Evolutionary conservation across 768 basidiomycete species (phyloP), one percentile per base, ranked within the genome.

Genomic region (Amanita pallidorosea): DNA sequence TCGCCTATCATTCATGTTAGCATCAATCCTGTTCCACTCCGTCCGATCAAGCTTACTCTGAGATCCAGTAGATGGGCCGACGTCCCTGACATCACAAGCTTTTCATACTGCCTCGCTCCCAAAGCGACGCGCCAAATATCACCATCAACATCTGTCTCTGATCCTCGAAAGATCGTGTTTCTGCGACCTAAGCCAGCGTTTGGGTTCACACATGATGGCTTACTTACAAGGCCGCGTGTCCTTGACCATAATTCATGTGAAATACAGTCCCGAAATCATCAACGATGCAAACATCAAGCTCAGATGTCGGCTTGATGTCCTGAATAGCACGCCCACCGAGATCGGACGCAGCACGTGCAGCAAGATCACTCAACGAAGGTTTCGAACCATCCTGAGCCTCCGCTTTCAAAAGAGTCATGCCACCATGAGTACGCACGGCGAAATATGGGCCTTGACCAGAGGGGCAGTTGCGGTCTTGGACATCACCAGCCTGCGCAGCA

Each of bases 261-360:
- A 77, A 83, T 17, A 84, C 61, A n/a, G 61, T 60, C 8, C 85
- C 85, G 18, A 54, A 52, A 43, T 74, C 70, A 53, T 79, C 80
- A 17, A 79, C 74, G 3, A 73, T 52, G 13, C 75, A 59, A 7
- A 72, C 60, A 12, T 67, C 65, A n/a, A 61, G 57, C 9, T 64
- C 56, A 12, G 57, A 58, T 1, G 65, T 57, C 40, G 76, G 59
- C 49, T 67, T 70, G 31, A 80, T 65, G 59, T 85, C 83, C 18
- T 75, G 67, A 9, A 73, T 60, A 29, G 65, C 60, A 52, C 68
- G 62, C 33, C 62, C 69, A 12, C 70, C 74, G 2, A 69, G 60
- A 45, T 75, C 71, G 12, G 69, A 60, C 42, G 67, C 67, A 15
- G 64, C 60, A 17, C 81, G 58, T 38, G 63, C 65, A 5, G 64